Evolutionary conservation across 2,329 filamentous ascomycete species (phyloP).

Genomic region (Phaeosphaeria sp.): DNA sequence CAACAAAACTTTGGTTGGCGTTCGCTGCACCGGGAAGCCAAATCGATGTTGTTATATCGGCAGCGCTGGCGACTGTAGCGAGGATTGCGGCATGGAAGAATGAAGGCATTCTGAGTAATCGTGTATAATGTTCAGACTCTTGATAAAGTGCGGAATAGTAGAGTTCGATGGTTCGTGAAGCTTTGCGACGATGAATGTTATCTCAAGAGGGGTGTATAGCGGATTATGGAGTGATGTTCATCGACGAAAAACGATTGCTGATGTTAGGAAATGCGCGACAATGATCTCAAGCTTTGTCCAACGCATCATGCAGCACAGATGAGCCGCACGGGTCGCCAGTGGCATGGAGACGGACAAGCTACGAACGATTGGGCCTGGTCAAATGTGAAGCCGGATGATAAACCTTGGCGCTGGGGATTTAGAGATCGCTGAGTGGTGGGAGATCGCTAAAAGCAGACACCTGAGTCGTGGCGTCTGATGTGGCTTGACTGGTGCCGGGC

Average conservation of each 20-base stretch:
- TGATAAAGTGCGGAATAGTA: background rate
- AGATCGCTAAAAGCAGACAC: background rate
- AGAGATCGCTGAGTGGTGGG: constrained; percentile 2
- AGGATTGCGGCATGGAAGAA: constrained; percentile 28
- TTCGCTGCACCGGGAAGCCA: constrained; percentile 29
- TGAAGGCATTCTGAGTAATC: constrained; percentile 25
- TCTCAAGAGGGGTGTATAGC: background rate
- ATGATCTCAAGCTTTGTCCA: constrained; percentile 13
- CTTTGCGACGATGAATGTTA: background rate
- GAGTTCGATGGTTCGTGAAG: background rate
- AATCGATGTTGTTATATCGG: constrained; percentile 36
- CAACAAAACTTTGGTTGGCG: constrained; percentile 20
- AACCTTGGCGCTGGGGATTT: background rate
- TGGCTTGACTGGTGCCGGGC: background rate
- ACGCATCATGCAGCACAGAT: constrained; percentile 18
- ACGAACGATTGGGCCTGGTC: background rate
- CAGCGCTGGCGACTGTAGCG: constrained; percentile 23
- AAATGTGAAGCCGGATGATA: background rate
- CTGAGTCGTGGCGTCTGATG: constrained; percentile 2
- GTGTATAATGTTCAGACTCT: background rate
- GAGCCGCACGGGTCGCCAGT: constrained; percentile 16
- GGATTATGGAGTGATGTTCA: background rate
- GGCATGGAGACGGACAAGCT: constrained; percentile 6
- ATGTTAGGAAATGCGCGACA: constrained; percentile 1
- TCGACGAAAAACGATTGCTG: constrained; percentile 1